phyloP scores from a whole-genome alignment of 2,329 filamentous ascomycete species.

The Diaporthe sp. region DNA sequence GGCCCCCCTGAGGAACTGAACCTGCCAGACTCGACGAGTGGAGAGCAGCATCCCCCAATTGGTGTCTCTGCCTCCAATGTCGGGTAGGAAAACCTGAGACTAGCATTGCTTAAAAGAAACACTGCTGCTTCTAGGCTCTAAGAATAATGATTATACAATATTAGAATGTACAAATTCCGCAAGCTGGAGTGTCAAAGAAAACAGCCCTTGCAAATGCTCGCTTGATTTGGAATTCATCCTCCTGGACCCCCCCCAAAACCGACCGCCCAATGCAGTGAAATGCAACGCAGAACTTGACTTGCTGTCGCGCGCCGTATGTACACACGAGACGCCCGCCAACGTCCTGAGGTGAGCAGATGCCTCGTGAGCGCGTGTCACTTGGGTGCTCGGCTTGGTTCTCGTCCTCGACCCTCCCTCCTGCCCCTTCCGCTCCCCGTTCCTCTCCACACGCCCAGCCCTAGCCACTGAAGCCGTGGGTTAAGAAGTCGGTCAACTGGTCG shows the following conservation, averaged over 20 bases:
- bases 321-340: conserved; percentile 13
- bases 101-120: conserved; percentile 34
- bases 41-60: not conserved
- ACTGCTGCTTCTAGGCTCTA: conserved; percentile 39
- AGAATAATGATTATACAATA: conserved; percentile 55
- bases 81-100: conserved; percentile 23
- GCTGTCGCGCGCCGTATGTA: conserved; percentile 30
- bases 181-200: conserved; percentile 42
- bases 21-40: not conserved
- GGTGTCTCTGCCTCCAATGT: not conserved
- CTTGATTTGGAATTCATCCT: conserved; percentile 41
- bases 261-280: conserved; percentile 36
- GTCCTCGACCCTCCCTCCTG: conserved; percentile 26
- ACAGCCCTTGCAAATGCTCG: conserved; percentile 40
- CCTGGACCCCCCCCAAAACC: conserved; percentile 29
- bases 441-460: conserved; percentile 2
- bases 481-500: conserved; percentile 38
- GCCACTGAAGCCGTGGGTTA: conserved; percentile 17
- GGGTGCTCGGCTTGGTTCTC: conserved; percentile 23
- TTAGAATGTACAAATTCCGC: conserved; percentile 53
- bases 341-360: not conserved
- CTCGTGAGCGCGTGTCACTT: conserved; percentile 6
- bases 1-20: not conserved
- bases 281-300: conserved; percentile 31
- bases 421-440: not conserved